Base-by-base conservation (phyloP, 345 rosid species). In the Boechera stricta region DNA sequence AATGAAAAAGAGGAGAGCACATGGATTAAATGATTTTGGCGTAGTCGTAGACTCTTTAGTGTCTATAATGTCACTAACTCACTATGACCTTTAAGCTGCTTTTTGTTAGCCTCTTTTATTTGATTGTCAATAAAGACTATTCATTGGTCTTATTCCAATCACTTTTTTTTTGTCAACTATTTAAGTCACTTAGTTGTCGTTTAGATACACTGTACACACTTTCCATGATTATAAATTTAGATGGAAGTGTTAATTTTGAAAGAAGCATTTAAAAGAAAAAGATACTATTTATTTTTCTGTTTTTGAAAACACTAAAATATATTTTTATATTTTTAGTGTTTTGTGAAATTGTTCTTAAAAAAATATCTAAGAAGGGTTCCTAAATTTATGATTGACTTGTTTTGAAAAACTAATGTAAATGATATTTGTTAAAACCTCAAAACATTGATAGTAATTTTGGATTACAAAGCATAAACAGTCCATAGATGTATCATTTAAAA, bases 1-100 rank as follows among this genome's bases (percentile, higher is more conserved):
- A 12, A 13, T 5, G 8, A 12, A 13, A 60, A 33, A 47, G 67
- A 75, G 28, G 67, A 60, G 36, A 10, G 41, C 59, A 77, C 66
- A 76, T 77, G 75, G 65, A 45, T 54, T n/a, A 63, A 69, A 77
- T 69, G 71, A 77, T 77, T 69, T 69, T 13, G 64, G 16, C 55
- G 51, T 45, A 57, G 54, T 55, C 64, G 26, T 54, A 59, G 67
- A 36, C 67, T 48, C 49, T 12, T 45, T 32, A 35, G 35, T 44
- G 49, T 76, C 44, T 44, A 4, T 59, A 61, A 48, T 63, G 75
- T 62, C 65, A 38, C 24, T 21, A 21, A 21, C 24, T 21, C 24
- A 21, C 66, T 64, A 62, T 8, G 62, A 64, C 62, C 77, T 64
- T 56, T 71, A 63, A 56, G 18, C 67, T 77, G 61, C 81, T 64